Evolutionary conservation across 352 stramenopile genomes (phyloP).

Genomic region (Peronospora tabacina): DNA sequence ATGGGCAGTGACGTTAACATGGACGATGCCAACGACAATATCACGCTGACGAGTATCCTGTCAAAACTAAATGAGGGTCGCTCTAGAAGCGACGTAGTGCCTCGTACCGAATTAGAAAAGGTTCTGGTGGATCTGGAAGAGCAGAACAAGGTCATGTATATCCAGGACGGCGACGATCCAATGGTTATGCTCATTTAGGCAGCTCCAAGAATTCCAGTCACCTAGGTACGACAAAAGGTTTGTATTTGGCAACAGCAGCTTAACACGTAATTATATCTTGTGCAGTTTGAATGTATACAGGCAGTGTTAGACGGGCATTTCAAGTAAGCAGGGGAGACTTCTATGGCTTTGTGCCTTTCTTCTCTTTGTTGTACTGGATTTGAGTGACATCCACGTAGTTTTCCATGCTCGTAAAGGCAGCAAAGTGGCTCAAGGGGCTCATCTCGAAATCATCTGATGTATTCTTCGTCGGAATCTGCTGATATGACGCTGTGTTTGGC

Average conservation of each 20-base stretch:
- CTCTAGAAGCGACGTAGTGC: slow-evolving; percentile 27
- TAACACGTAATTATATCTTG: slow-evolving; percentile 18
- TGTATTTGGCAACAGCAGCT: slow-evolving; percentile 18
- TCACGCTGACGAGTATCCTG: slow-evolving; percentile 54
- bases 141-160: slow-evolving; percentile 88
- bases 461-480: slow-evolving; percentile 1
- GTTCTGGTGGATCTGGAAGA: slow-evolving; percentile 71
- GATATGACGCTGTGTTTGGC: too few species aligned
- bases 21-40: slow-evolving; percentile 62
- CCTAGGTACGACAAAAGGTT: slow-evolving; percentile 21
- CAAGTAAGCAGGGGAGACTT: slow-evolving; percentile 1
- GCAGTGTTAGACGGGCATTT: background rate
- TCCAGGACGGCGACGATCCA: slow-evolving; percentile 70
- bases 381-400: slow-evolving; percentile 63
- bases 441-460: background rate
- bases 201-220: background rate
- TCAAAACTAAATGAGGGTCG: slow-evolving; percentile 43
- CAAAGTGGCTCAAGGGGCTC: slow-evolving; percentile 49
- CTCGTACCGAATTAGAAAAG: slow-evolving; percentile 50
- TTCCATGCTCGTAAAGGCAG: slow-evolving; percentile 57
- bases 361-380: slow-evolving; percentile 52
- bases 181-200: slow-evolving; percentile 83
- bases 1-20: slow-evolving; percentile 42
- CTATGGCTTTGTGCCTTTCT: slow-evolving; percentile 4
- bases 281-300: slow-evolving; percentile 11